phyloP scores from a whole-genome alignment of 106 monocot genomes.

The Acorus calamus region DNA sequence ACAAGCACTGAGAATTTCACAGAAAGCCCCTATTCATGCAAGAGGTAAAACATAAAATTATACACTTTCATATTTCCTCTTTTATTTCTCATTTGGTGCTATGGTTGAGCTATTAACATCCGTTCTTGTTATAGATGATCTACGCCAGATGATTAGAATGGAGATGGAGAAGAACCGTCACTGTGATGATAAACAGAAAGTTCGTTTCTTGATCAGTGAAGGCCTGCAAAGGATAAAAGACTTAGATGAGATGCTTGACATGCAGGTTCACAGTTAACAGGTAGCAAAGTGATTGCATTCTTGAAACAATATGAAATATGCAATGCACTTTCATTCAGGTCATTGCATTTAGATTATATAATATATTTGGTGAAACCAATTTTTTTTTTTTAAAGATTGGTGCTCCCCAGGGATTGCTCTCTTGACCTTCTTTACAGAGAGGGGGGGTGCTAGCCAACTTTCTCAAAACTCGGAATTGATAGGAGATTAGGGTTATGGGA shows the following conservation, averaged over 20 bases:
- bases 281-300: background rate
- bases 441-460: no score
- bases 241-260: conserved; percentile 92
- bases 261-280: conserved; percentile 44
- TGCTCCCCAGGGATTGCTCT: no score
- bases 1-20: conserved; percentile 45
- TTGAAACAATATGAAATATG: no score
- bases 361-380: no score
- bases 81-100: background rate
- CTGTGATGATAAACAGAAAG: conserved; percentile 60
- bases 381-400: no score
- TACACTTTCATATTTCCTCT: background rate
- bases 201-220: conserved; percentile 76
- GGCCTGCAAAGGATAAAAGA: conserved; percentile 66
- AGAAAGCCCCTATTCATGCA: conserved; percentile 50
- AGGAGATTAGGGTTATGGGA: no score
- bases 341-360: no score
- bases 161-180: conserved; percentile 70
- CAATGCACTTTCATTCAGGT: no score
- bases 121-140: conserved; percentile 40
- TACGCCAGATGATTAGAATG: conserved; percentile 32
- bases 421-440: no score
- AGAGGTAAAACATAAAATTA: conserved; percentile 30
- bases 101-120: background rate
- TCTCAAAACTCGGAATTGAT: no score